Conservation (phyloP, 2,329 filamentous ascomycete genomes). For the Fusarium tupiense region DNA sequence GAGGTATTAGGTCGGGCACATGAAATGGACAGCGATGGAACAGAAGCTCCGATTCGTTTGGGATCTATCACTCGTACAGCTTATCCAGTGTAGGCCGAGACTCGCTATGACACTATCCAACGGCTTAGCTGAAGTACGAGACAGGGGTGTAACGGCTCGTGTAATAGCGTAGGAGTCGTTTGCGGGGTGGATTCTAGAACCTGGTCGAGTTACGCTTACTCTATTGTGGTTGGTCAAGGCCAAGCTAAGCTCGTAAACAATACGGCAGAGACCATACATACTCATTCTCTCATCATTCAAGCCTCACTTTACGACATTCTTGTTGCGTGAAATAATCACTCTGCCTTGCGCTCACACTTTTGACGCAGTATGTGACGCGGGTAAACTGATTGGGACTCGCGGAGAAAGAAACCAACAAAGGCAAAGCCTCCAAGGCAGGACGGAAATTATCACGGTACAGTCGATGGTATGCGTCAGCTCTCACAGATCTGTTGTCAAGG, state of each 20-base stretch:
- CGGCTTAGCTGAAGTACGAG: not conserved
- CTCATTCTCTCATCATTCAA: not conserved
- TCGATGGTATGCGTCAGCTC: not conserved
- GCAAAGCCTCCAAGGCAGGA: not conserved
- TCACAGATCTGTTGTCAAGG: fast-evolving
- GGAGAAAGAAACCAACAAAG: not conserved
- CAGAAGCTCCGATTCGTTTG: not conserved
- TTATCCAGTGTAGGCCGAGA: not conserved
- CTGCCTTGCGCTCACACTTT: not conserved
- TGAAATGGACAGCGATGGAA: not conserved
- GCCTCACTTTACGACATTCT: not conserved
- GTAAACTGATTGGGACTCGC: fast-evolving
- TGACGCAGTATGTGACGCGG: not conserved
- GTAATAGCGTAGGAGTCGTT: not conserved
- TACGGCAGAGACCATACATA: not conserved
- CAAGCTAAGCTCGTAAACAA: not conserved
- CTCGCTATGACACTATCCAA: not conserved
- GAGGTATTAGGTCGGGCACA: not conserved
- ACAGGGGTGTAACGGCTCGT: not conserved
- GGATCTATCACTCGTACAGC: not conserved
- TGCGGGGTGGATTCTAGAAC: not conserved
- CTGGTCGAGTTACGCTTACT: not conserved
- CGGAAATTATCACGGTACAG: not conserved
- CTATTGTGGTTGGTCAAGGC: not conserved
- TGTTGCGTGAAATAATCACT: not conserved